Evolutionary conservation across 805 yeast genomes (phyloP).

Genomic region (Hanseniaspora taiwanica): DNA sequence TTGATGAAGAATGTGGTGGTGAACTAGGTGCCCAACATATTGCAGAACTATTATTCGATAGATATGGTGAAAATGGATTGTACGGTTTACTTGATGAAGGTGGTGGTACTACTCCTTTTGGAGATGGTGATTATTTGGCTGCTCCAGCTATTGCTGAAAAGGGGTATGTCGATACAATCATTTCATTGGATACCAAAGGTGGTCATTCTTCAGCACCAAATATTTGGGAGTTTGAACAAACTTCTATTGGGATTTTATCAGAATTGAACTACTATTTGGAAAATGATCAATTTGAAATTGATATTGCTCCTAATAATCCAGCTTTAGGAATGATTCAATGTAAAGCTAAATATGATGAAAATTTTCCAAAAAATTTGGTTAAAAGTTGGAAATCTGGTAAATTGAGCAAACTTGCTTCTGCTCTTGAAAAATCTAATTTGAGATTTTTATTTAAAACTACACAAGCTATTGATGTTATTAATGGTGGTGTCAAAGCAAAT

Average conservation of each 20-base stretch:
- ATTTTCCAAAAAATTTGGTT: slow-evolving; percentile 13
- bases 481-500: slow-evolving; percentile 56
- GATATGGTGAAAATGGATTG: slow-evolving; percentile 43
- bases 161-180: slow-evolving; percentile 37
- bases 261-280: slow-evolving; percentile 44
- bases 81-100: slow-evolving; percentile 57
- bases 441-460: slow-evolving; percentile 33
- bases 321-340: slow-evolving; percentile 44
- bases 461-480: slow-evolving; percentile 46
- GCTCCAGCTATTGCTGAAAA: slow-evolving; percentile 42
- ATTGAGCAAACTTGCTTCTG: slow-evolving; percentile 21
- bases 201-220: slow-evolving; percentile 68
- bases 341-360: slow-evolving; percentile 31
- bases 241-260: slow-evolving; percentile 58
- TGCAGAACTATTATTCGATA: slow-evolving; percentile 29
- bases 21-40: slow-evolving; percentile 31
- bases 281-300: slow-evolving; percentile 31
- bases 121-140: slow-evolving; percentile 30
- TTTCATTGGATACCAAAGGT: slow-evolving; percentile 44
- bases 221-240: slow-evolving; percentile 32
- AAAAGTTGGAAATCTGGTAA: slow-evolving; percentile 26
- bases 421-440: slow-evolving; percentile 4
- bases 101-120: slow-evolving; percentile 17
- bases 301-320: slow-evolving; percentile 43
- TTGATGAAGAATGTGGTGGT: slow-evolving; percentile 56